These are phyloP conservation scores for Thielaviopsis punctulata DNA, from an alignment of 2,329 filamentous ascomycete species.

Conservation along the genomic window DNA sequence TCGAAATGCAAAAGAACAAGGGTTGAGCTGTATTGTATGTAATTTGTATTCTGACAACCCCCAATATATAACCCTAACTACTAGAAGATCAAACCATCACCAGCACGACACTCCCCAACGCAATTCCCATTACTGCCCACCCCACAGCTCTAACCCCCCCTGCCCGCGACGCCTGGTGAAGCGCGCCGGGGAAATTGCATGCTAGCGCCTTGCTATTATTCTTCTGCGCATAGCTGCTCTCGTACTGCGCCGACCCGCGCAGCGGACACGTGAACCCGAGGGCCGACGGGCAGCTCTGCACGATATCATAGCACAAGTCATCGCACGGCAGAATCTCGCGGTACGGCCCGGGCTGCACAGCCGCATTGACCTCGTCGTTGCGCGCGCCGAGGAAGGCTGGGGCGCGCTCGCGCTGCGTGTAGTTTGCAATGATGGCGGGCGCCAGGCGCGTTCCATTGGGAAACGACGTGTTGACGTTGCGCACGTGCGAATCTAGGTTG, in stretches of 20 bases:
- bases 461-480: slow-evolving; percentile 56
- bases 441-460: slow-evolving; percentile 46
- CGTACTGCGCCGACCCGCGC: slow-evolving; percentile 19
- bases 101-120: no score
- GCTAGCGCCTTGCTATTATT: slow-evolving; percentile 16
- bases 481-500: slow-evolving; percentile 28
- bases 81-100: no score
- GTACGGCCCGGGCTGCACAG: slow-evolving; percentile 71
- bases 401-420: slow-evolving; percentile 18
- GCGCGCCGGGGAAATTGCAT: slow-evolving; percentile 19
- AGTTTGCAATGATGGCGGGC: slow-evolving; percentile 16
- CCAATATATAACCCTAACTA: no score
- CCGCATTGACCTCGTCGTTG: slow-evolving; percentile 53
- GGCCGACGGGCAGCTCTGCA: slow-evolving; percentile 64
- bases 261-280: slow-evolving; percentile 62
- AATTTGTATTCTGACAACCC: no score
- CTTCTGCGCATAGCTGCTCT: slow-evolving; percentile 21
- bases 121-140: not conserved
- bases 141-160: not conserved
- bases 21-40: no score
- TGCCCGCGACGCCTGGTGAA: slow-evolving; percentile 9
- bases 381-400: slow-evolving; percentile 36
- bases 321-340: slow-evolving; percentile 82
- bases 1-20: no score
- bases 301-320: slow-evolving; percentile 72